Conservation (phyloP, 768 basidiomycete species). For the Tulasnella sp. region DNA sequence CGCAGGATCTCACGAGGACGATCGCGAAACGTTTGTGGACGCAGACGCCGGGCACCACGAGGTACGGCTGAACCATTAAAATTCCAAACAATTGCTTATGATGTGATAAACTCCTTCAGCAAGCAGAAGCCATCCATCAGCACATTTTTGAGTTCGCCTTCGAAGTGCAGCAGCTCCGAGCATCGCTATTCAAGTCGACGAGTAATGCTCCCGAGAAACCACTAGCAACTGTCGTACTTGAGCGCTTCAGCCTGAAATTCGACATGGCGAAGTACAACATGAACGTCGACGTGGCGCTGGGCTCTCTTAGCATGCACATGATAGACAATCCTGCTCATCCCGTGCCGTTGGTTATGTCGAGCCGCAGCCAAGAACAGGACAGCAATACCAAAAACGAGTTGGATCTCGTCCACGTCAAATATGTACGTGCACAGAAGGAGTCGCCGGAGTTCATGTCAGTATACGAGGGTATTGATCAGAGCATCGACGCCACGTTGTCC, state of each 20-base stretch:
- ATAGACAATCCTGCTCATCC: slow-evolving; percentile 22
- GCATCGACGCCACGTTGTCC: slow-evolving; percentile 73
- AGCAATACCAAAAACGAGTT: slow-evolving; percentile 23
- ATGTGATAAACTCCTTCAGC: slow-evolving; percentile 21
- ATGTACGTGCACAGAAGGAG: slow-evolving; percentile 64
- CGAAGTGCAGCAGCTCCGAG: slow-evolving; percentile 71
- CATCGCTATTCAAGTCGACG: slow-evolving; percentile 55
- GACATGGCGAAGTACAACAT: slow-evolving; percentile 74
- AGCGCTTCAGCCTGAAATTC: slow-evolving; percentile 66
- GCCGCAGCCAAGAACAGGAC: slow-evolving; percentile 17
- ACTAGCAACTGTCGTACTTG: slow-evolving; percentile 68
- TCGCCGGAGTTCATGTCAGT: slow-evolving; percentile 75
- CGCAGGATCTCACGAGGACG: slow-evolving; percentile 16
- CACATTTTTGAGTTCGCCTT: slow-evolving; percentile 78
- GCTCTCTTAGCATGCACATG: slow-evolving; percentile 32
- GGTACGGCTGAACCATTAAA: not conserved
- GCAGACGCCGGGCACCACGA: slow-evolving; percentile 41
- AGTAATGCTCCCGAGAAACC: slow-evolving; percentile 51
- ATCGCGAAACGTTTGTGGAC: slow-evolving; percentile 47
- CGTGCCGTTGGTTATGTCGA: slow-evolving; percentile 8
- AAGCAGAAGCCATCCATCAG: slow-evolving; percentile 30
- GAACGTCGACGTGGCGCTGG: slow-evolving; percentile 70
- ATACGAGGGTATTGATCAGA: slow-evolving; percentile 81
- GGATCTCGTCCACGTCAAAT: slow-evolving; percentile 69
- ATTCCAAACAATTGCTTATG: not conserved